Percentiles rank a stretch among this genome's conserved stretches.
Evolutionary conservation across 2,329 filamentous ascomycete genomes (phyloP).

Genomic region (Exophiala lecanii-corni): DNA sequence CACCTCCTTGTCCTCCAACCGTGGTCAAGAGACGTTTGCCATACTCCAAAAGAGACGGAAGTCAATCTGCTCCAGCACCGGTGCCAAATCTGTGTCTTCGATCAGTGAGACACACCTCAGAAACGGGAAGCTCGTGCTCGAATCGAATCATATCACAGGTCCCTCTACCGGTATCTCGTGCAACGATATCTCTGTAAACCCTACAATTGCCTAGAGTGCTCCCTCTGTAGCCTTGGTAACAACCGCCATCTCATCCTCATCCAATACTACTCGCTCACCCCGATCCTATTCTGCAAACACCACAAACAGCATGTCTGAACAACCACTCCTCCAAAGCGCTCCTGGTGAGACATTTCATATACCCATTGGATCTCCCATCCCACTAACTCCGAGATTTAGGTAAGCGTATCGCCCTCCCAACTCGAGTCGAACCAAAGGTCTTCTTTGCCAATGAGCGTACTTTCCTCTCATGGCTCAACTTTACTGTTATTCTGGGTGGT

Average conservation of each 20-base stretch:
- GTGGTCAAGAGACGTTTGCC: background rate
- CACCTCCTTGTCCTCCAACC: background rate
- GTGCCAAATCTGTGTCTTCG: background rate
- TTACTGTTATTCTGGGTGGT: conserved; percentile 95
- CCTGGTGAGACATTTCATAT: conserved; percentile 59
- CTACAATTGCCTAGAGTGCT: too few relatives aligned
- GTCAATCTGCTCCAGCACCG: background rate
- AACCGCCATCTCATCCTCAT: too few relatives aligned
- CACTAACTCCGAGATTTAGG: conserved; percentile 47
- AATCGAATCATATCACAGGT: too few relatives aligned
- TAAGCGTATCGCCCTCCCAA: conserved; percentile 97
- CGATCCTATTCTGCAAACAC: background rate
- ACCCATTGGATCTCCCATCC: too few relatives aligned
- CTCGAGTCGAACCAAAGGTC: conserved; percentile 97
- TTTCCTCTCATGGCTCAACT: conserved; percentile 99
- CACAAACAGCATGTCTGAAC: conserved; percentile 78
- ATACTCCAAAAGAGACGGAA: background rate
- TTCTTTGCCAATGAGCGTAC: conserved; percentile 99
- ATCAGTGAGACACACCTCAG: background rate
- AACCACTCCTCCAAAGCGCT: conserved; percentile 90
- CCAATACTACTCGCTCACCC: background rate
- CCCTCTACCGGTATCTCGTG: too few relatives aligned
- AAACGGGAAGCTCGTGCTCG: conserved; percentile 16
- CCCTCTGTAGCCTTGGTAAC: too few relatives aligned
- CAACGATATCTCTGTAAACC: too few relatives aligned